These are phyloP conservation scores for Dothideomycetes sp. DNA, from an alignment of 2,329 filamentous ascomycete genomes.

Conservation along the genomic window DNA sequence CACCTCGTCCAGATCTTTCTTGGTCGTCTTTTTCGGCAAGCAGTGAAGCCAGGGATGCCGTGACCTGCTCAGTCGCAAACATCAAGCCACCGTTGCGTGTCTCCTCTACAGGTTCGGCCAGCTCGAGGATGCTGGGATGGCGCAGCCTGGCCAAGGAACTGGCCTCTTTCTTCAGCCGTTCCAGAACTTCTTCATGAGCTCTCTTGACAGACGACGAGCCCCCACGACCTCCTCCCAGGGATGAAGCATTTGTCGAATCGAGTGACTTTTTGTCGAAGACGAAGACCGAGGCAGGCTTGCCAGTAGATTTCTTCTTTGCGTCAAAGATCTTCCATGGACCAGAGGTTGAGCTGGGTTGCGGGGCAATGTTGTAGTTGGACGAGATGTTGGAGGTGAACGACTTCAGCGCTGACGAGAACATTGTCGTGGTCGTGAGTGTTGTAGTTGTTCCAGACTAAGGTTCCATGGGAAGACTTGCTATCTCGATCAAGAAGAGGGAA, in stretches of 20 bases:
- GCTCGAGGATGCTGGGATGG: slow-evolving; percentile 84
- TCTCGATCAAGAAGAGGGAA: too few relatives aligned
- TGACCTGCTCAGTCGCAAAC: slow-evolving; percentile 90
- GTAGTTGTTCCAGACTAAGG: background rate
- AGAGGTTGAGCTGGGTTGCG: slow-evolving; percentile 65
- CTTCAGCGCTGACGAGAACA: slow-evolving; percentile 92
- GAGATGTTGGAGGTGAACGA: slow-evolving; percentile 91
- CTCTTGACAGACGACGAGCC: slow-evolving; percentile 65
- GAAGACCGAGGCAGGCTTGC: slow-evolving; percentile 81
- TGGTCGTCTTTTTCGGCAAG: slow-evolving; percentile 84
- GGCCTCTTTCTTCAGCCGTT: slow-evolving; percentile 84
- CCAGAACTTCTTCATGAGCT: slow-evolving; percentile 79
- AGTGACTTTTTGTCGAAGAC: slow-evolving; percentile 86
- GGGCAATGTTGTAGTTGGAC: slow-evolving; percentile 77
- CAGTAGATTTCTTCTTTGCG: slow-evolving; percentile 91
- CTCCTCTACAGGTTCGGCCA: slow-evolving; percentile 92
- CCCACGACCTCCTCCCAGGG: slow-evolving; percentile 50
- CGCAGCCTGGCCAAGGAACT: slow-evolving; percentile 78
- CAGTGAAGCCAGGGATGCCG: slow-evolving; percentile 73
- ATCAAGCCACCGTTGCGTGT: slow-evolving; percentile 84
- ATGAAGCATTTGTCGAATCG: slow-evolving; percentile 55
- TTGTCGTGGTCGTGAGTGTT: slow-evolving; percentile 45
- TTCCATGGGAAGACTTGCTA: background rate
- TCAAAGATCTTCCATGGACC: slow-evolving; percentile 98
- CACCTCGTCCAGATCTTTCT: slow-evolving; percentile 59